Conservation (phyloP, 2,329 filamentous ascomycete genomes). For the Fonsecaea pedrosoi region DNA sequence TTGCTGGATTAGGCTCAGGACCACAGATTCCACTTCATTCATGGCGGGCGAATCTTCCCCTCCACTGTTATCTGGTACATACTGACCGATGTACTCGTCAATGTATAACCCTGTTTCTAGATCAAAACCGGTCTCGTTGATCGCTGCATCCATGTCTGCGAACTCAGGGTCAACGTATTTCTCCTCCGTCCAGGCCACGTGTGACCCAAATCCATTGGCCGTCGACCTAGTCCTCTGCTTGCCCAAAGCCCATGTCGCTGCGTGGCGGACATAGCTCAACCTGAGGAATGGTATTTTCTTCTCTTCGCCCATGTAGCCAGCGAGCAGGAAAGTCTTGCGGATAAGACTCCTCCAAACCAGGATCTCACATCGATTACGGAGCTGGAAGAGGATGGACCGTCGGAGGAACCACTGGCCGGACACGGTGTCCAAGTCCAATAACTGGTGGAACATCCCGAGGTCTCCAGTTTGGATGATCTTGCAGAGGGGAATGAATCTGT, state of each 20-base stretch:
- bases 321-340: constrained; percentile 77
- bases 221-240: constrained; percentile 26
- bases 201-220: constrained; percentile 40
- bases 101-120: constrained; percentile 32
- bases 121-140: constrained; percentile 38
- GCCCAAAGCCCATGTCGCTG: constrained; percentile 60
- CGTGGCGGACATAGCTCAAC: constrained; percentile 69
- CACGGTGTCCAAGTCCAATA: constrained; percentile 62
- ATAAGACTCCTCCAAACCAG: constrained; percentile 84
- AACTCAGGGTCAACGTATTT: constrained; percentile 49
- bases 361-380: constrained; percentile 78
- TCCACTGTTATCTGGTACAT: constrained; percentile 13
- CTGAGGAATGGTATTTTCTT: constrained; percentile 76
- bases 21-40: constrained; percentile 75
- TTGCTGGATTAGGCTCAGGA: constrained; percentile 78
- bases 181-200: constrained; percentile 24
- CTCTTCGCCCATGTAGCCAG: constrained; percentile 67
- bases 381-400: constrained; percentile 75
- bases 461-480: constrained; percentile 75
- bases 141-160: constrained; percentile 45
- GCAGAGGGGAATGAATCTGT: constrained; percentile 76
- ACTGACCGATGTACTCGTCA: constrained; percentile 34
- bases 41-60: constrained; percentile 48
- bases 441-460: constrained; percentile 73
- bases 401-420: constrained; percentile 71